Evolutionary conservation across 78 protist species (phyloP).

Genomic region (Cavenderia fasciculata): DNA sequence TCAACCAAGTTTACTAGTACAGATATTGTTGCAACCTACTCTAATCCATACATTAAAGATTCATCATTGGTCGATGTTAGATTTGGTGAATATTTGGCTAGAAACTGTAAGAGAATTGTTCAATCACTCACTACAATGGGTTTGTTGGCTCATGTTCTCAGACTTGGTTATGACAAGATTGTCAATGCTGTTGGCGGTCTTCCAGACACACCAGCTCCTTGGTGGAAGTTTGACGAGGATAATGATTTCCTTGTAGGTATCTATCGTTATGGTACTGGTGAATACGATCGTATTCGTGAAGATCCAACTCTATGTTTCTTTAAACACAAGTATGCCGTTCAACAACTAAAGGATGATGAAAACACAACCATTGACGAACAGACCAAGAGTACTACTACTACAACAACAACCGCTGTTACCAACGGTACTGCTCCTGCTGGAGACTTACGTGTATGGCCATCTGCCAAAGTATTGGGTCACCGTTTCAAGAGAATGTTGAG

Average conservation of each 20-base stretch:
- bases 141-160: conserved; percentile 17
- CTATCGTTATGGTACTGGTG: conserved; percentile 56
- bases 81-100: conserved; percentile 49
- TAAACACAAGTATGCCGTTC: conserved; percentile 25
- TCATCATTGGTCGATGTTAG: conserved; percentile 15
- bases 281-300: conserved; percentile 59
- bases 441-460: conserved; percentile 41
- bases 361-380: background rate
- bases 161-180: conserved; percentile 3
- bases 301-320: conserved; percentile 42
- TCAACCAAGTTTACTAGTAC: too few relatives aligned
- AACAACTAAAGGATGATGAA: background rate
- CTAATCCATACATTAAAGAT: conserved; percentile 36
- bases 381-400: background rate
- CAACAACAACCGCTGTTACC: background rate
- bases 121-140: conserved; percentile 41
- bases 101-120: conserved; percentile 58
- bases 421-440: background rate
- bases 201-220: conserved; percentile 31
- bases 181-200: conserved; percentile 5
- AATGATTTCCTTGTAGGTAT: conserved; percentile 73
- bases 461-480: conserved; percentile 55
- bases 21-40: too few relatives aligned
- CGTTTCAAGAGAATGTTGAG: conserved; percentile 60
- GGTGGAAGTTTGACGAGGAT: conserved; percentile 78